Evolutionary conservation across 768 basidiomycete genomes (phyloP), one percentile per base, ranked within the genome.

Genomic region (Bullera alba): DNA sequence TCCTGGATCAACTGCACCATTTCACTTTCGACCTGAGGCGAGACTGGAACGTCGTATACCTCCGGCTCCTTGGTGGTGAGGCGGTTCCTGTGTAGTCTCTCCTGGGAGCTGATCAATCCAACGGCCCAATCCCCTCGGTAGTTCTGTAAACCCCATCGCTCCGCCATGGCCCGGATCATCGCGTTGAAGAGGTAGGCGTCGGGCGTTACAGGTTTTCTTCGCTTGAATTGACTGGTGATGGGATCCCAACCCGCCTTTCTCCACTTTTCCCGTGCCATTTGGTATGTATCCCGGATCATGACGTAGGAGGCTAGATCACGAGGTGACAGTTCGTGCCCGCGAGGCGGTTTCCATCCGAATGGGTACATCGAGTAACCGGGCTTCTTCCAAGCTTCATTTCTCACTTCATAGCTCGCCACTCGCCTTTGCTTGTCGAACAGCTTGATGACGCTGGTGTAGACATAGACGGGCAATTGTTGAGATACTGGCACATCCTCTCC

Each of bases 121-220:
- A 34, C 32, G 32, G n/a, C n/a, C 37, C 37, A 39, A 21, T 39
- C 37, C 19, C 7, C 37, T 14, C 37, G 12, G 36, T 12, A 10
- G 14, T 17, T n/a, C n/a, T n/a, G 3, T 27, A 25, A 30, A 38
- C 22, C 51, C 43, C 49, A 30, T 22, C 42, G 26, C 17, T 12
- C 51, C 19, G 23, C n/a, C 14, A 19, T 12, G 28, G 42, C 26
- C 6, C 28, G 25, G 14, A 52, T 39, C 16, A 35, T 32, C 16
- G 51, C 36, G 28, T 45, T 46, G 27, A 52, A 46, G 25, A 46
- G 39, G 35, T 21, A n/a, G 7, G 30, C 43, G 23, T 52, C 51
- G 14, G 51, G 51, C 26, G 38, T 17, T 8, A 42, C 5, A 5
- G 12, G 3, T n/a, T n/a, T n/a, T n/a, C n/a, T n/a, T n/a, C n/a